Conservation (phyloP, 345 rosid species). For the Melastoma malabathricum region DNA sequence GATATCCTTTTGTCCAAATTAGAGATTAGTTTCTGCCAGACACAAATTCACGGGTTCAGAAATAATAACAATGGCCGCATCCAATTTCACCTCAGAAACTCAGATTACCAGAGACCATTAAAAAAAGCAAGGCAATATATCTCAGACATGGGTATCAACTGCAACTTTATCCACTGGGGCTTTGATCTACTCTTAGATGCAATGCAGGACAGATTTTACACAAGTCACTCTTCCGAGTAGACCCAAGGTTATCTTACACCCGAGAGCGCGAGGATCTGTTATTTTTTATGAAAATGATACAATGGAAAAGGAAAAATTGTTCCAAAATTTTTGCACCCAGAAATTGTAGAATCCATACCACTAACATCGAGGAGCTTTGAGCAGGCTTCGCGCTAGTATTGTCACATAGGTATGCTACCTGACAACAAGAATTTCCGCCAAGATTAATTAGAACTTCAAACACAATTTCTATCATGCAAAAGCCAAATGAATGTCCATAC, state of each 20-base stretch:
- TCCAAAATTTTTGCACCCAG: background rate
- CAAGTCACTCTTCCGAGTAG: too few species aligned
- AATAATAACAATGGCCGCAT: background rate
- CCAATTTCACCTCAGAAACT: background rate
- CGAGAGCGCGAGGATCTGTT: too few species aligned
- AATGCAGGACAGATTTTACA: too few species aligned
- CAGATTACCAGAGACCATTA: too few species aligned
- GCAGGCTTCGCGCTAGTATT: slow-evolving; percentile 23
- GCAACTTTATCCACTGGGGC: too few species aligned
- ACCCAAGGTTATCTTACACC: too few species aligned
- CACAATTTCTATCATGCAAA: background rate
- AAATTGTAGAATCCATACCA: slow-evolving; percentile 34
- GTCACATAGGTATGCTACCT: slow-evolving; percentile 68
- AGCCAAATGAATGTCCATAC: slow-evolving; percentile 21
- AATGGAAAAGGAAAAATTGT: too few species aligned
- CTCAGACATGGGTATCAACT: too few species aligned
- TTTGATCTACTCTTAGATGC: too few species aligned
- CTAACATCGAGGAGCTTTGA: slow-evolving; percentile 40
- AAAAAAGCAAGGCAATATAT: too few species aligned
- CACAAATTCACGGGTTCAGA: background rate
- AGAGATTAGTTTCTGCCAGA: slow-evolving; percentile 53
- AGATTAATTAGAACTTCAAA: background rate
- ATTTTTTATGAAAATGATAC: too few species aligned
- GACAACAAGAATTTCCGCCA: slow-evolving; percentile 19
- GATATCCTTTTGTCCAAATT: slow-evolving; percentile 69